Base-by-base conservation (phyloP, 352 stramenopile genomes). In the Phytopythium delawarense region DNA sequence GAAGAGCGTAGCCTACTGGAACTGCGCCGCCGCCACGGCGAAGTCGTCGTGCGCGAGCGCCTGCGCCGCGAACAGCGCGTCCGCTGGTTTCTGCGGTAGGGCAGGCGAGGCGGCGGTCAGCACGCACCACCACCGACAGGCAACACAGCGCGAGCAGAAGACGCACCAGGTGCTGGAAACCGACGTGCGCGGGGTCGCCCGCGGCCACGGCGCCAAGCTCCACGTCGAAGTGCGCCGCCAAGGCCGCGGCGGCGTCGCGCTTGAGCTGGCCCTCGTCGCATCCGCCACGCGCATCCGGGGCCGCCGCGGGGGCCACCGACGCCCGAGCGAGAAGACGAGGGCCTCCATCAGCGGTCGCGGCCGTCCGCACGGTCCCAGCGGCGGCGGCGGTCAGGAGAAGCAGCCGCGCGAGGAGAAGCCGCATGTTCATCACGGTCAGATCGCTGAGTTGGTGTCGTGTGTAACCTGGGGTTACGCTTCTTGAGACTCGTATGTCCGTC, bases 1-100 rank as follows among this genome's bases (percentile, higher is more conserved):
- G 8, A 7, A 20, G 9, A 23, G 32, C 42, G 34, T 6, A 16
- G 49, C 69, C 18, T 51, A 89, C 81, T 76, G 72, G 45, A 94
- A 89, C 44, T 95, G 84, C 4, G 52, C 44, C 2, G 75, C 74
- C 2, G 84, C 86, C 46, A 74, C 67, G 13, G 65, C 60, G 60
- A 95, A 95, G 70, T 95, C 78, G 45, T 83, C 70, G 51, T 95
- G 87, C 2, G 87, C 84, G 60, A 91, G 70, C 28, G 87, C 87
- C 72, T 95, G 87, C 6, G 84, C 83, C 7, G 87, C 84, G 15
- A 95, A 61, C 49, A 95, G 68, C 59, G 84, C 84, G 30, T 95
- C 87, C 2, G 74, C 75, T 4, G 80, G 80, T 87, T 92, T 94
- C 72, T 79, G 20, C 57, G 4, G 5, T 7, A 2, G 15, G 39